Evolutionary conservation across 2,329 filamentous ascomycete genomes (phyloP), one percentile per base, ranked within the genome.

Genomic region (Botryotinia calthae): DNA sequence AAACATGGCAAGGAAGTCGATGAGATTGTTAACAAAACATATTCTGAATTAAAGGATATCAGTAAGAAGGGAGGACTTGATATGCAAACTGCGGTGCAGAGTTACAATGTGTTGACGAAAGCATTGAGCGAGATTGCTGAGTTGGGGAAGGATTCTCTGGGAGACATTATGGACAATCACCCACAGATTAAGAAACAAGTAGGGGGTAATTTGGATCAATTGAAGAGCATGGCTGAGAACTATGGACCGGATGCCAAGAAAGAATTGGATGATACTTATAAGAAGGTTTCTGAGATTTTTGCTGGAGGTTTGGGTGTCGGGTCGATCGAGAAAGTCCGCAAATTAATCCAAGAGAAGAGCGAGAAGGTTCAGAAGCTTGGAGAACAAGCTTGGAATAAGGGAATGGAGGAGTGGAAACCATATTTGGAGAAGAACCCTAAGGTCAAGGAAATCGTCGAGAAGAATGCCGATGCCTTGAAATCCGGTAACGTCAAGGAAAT

Each of bases 161-260:
- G 84, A 37, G 88, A 93, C 75, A 87, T 94, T 59, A 81, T 94
- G 68, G 86, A 93, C 78, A 93, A 93, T 79, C 91, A 94, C 80
- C 92, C 92, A 0, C 82, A 91, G 77, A 78, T 93, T 31, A 93
- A 93, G 84, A 87, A 93, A 79, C 90, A 91, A 82, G 82, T 94
- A 14, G 91, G 91, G 22, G 89, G 87, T 18, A 89, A 87, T 76
- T 82, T 92, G 62, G 87, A 92, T 67, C 87, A 92, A 80, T 83
- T 94, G 67, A 92, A 93, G 85, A 81, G 89, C 76, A 86, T 93
- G 81, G 89, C 89, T 40, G 87, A 93, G 22, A 84, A 89, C 73
- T 91, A 91, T 78, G 92, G 92, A 0, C 92, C 91, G 0, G 90
- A 94, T 79, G 91, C 90, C 0, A 93, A 93, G 86, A 90, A 93